phyloP scores from a whole-genome alignment of 2,329 filamentous ascomycete species.

The Xylaria polymorpha region DNA sequence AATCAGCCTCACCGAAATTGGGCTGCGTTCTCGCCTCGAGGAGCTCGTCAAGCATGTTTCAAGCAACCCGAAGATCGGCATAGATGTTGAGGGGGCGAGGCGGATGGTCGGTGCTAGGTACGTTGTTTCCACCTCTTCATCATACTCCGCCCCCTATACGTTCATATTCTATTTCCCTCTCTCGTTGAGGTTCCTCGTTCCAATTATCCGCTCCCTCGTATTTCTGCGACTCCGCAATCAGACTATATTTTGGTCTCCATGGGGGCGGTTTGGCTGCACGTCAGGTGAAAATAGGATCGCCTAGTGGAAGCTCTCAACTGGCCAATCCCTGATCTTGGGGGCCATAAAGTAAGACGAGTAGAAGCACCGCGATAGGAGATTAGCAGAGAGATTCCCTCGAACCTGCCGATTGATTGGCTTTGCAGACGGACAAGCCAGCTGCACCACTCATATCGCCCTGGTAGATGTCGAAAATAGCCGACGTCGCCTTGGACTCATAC shows the following conservation, averaged over 20 bases:
- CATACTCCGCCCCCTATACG: not conserved
- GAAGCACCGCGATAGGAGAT: not conserved
- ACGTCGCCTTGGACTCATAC: not conserved
- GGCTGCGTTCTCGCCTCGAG: slow-evolving; percentile 55
- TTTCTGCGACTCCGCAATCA: slow-evolving; percentile 8
- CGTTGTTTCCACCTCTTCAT: slow-evolving; percentile 37
- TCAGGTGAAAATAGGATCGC: not conserved
- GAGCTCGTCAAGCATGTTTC: slow-evolving; percentile 58
- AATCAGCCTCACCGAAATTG: slow-evolving; percentile 64
- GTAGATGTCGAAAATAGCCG: not conserved
- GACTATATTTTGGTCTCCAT: slow-evolving; percentile 49
- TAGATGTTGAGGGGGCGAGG: slow-evolving; percentile 57
- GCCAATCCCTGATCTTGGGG: slow-evolving; percentile 26
- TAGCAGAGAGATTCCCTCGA: not conserved
- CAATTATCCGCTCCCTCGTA: slow-evolving; percentile 13
- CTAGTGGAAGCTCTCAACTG: not conserved
- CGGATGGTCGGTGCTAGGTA: slow-evolving; percentile 60
- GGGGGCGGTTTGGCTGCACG: slow-evolving; percentile 17
- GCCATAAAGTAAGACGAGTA: slow-evolving; percentile 12
- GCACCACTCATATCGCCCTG: not conserved
- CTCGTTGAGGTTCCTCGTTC: not conserved
- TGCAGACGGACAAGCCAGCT: not conserved
- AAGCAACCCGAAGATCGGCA: slow-evolving; percentile 61
- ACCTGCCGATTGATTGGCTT: not conserved
- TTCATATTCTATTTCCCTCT: slow-evolving; percentile 15